phyloP scores from a whole-genome alignment of 192 early-diverging fungal genomes.

The Spinellus fusiger region DNA sequence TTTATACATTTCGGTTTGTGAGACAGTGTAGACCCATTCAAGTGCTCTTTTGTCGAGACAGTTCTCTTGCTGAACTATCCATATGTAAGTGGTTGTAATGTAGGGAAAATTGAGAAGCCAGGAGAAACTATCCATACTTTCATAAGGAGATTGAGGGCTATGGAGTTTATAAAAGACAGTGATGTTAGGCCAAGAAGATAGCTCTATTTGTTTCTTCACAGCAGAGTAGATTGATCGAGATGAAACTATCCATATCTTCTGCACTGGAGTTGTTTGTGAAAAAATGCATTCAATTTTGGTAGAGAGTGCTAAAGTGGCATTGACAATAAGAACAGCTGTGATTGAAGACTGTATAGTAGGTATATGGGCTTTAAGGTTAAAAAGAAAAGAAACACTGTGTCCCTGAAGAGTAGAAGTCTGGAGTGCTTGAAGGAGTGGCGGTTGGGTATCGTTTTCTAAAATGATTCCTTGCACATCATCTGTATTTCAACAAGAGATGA shows the following conservation, averaged over 20 bases:
- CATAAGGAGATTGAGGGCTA: neutral
- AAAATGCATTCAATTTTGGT: neutral
- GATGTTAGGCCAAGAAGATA: neutral
- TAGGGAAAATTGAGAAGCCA: constrained; percentile 10
- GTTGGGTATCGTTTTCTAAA: neutral
- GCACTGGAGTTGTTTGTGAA: constrained; percentile 1
- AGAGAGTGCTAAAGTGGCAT: neutral
- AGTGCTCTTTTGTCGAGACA: constrained; percentile 32
- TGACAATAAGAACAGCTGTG: neutral
- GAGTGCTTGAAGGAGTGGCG: constrained; percentile 3
- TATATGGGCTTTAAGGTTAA: neutral
- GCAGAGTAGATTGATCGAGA: neutral
- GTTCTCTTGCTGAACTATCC: constrained; percentile 36
- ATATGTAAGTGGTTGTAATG: constrained; percentile 30
- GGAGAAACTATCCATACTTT: neutral
- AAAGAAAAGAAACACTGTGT: neutral
- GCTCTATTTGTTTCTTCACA: neutral
- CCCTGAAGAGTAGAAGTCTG: neutral
- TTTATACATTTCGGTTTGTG: constrained; percentile 38
- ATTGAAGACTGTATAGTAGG: neutral
- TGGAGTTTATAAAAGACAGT: neutral
- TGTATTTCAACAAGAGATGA: too few species aligned
- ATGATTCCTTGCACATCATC: too few species aligned
- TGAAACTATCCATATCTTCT: neutral
- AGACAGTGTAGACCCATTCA: constrained; percentile 25